Evolutionary conservation across 73 alveolate species (phyloP).

Genomic region (Uronychia setigera): DNA sequence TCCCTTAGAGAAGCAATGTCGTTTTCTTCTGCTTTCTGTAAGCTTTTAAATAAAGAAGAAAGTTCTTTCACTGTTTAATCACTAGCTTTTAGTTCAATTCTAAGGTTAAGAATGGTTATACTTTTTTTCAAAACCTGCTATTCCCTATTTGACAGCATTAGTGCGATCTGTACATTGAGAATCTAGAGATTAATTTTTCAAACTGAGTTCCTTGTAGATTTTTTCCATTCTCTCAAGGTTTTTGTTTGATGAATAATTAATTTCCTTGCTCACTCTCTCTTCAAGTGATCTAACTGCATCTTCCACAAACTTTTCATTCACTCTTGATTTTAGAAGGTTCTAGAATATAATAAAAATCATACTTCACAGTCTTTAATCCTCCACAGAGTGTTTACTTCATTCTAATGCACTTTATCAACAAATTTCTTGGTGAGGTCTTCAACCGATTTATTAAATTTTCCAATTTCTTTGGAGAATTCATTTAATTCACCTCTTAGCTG

Average conservation of each 20-base stretch:
- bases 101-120: too few relatives aligned
- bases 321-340: constrained; percentile 27
- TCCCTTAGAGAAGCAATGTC: background rate
- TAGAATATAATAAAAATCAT: background rate
- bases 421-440: constrained; percentile 4
- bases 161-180: background rate
- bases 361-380: constrained; percentile 65
- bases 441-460: background rate
- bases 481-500: background rate
- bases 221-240: constrained; percentile 1
- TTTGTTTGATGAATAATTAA: background rate
- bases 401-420: constrained; percentile 13
- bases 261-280: constrained; percentile 26
- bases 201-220: background rate
- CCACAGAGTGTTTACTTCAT: constrained; percentile 60
- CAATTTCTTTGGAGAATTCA: constrained; percentile 2
- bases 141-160: too few relatives aligned
- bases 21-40: background rate
- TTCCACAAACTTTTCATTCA: constrained; percentile 41
- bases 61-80: background rate
- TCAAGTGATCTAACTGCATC: constrained; percentile 51
- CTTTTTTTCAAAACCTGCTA: too few relatives aligned
- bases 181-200: background rate
- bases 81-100: background rate
- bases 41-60: background rate